Base-by-base conservation (phyloP, 805 yeast genomes). In the Wickerhamomyces queroliae region DNA sequence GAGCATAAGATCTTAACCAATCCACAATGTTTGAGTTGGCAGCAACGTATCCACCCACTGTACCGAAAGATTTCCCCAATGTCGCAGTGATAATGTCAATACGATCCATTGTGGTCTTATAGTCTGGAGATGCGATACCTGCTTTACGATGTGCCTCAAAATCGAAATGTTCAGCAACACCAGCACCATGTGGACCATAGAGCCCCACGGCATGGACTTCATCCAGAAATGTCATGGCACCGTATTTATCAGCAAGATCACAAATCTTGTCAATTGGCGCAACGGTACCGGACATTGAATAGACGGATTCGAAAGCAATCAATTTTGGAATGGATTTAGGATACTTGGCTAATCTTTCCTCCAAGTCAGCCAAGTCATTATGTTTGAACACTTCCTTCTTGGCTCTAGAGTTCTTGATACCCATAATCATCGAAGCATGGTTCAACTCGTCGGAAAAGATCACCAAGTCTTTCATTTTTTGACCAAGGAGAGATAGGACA, bases 151-250 rank as follows among this genome's bases (percentile, higher is more conserved):
- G 95, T 40, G 80, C 79, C 35, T 86, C 86, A 53, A 89, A 93
- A 65, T 93, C 87, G 55, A 84, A 71, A 62, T 93, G 99, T 65
- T 93, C 99, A 35, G 98, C 96, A 40, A 93, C 98, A 67, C 99
- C 99, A 25, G 96, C 99, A 59, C 99, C 99, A 55, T 86, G 96
- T 44, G 99, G 98, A 55, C 99, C 99, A 60, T 93, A 93, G 82
- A 93, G 76, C 40, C 99, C 99, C 35, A 93, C 98, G 26, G 99
- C 98, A 58, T 93, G 99, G 28, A 93, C 99, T 65, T 93, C 99
- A 62, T 93, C 99, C 61, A 93, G 71, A 64, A 93, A 93, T 23
- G 99, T 93, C 53, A 93, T 66, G 35, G 98, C 98, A 46, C 98
- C 98, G 61, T 93, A 93, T 66, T 93, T 88, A 39, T 93, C 96